Conservation (phyloP, 768 basidiomycete species). For the Russula sp. region DNA sequence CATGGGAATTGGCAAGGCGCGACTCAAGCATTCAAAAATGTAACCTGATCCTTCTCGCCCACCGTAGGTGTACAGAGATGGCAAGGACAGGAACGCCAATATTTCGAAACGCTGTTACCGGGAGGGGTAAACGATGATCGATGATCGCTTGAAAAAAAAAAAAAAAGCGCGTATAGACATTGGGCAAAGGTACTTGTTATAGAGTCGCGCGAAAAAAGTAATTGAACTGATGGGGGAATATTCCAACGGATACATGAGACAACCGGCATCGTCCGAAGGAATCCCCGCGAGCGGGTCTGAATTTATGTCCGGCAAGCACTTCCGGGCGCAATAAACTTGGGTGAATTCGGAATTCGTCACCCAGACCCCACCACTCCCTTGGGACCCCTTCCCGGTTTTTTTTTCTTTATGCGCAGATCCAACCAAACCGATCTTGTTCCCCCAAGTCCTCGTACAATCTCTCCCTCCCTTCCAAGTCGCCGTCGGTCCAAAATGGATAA, state of each 20-base stretch:
- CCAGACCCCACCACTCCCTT: background rate
- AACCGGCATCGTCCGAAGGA: conserved; percentile 9
- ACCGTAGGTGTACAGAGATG: too few relatives aligned
- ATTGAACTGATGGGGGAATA: background rate
- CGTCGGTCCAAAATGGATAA: conserved; percentile 16
- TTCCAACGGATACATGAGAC: background rate
- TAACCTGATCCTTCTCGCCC: too few relatives aligned
- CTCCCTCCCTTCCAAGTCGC: conserved; percentile 13
- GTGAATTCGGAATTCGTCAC: conserved; percentile 12
- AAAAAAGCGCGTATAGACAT: background rate
- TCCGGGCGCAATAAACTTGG: conserved; percentile 18
- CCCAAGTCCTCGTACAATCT: background rate
- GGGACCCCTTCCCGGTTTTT: conserved; percentile 1
- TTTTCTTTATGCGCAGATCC: conserved; percentile 13
- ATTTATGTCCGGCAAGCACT: conserved; percentile 12
- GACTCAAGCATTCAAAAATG: too few relatives aligned
- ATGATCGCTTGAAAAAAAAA: background rate
- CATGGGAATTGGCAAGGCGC: too few relatives aligned
- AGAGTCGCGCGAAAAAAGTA: too few relatives aligned
- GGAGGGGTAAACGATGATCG: conserved; percentile 15
- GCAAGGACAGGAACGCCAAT: background rate
- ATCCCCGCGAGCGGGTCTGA: background rate
- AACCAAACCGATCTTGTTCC: conserved; percentile 3
- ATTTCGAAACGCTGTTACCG: conserved; percentile 8
- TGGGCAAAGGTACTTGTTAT: background rate